phyloP scores from a whole-genome alignment of 305 asterid species.

The Plantago coronopus region DNA sequence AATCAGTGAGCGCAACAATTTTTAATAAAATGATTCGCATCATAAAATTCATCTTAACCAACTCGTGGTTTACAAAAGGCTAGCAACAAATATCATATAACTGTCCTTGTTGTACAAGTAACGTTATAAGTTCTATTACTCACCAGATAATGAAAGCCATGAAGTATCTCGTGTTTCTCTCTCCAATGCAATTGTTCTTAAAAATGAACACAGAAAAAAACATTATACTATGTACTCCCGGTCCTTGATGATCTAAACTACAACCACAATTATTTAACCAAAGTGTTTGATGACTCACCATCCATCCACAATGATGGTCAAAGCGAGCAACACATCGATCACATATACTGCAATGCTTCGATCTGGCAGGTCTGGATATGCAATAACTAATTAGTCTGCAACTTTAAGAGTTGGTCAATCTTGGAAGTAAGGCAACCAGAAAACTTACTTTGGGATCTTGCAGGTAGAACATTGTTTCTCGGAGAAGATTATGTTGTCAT shows the following conservation, averaged over 20 bases:
- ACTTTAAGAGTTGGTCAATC: conserved; percentile 12
- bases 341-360: conserved; percentile 94
- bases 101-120: conserved; percentile 6
- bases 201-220: conserved; percentile 23
- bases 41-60: conserved; percentile 9
- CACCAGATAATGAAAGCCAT: conserved; percentile 93
- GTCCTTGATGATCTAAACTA: conserved; percentile 8
- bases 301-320: conserved; percentile 99
- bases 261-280: conserved; percentile 20
- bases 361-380: conserved; percentile 80
- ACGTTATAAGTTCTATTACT: conserved; percentile 32
- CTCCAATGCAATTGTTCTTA: conserved; percentile 98
- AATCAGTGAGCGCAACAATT: conserved; percentile 15
- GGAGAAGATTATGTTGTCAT: conserved; percentile 73
- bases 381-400: conserved; percentile 23
- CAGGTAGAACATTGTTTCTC: conserved; percentile 88
- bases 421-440: conserved; percentile 17
- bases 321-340: conserved; percentile 93
- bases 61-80: conserved; percentile 7
- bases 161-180: conserved; percentile 89
- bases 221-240: conserved; percentile 14
- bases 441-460: conserved; percentile 83
- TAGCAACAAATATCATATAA: background rate
- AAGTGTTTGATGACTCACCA: conserved; percentile 53
- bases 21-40: conserved; percentile 7